Percentiles rank a stretch among this genome's conserved stretches.
phyloP scores from a whole-genome alignment of 2,329 filamentous ascomycete genomes.

The Tympanopsis confertula region DNA sequence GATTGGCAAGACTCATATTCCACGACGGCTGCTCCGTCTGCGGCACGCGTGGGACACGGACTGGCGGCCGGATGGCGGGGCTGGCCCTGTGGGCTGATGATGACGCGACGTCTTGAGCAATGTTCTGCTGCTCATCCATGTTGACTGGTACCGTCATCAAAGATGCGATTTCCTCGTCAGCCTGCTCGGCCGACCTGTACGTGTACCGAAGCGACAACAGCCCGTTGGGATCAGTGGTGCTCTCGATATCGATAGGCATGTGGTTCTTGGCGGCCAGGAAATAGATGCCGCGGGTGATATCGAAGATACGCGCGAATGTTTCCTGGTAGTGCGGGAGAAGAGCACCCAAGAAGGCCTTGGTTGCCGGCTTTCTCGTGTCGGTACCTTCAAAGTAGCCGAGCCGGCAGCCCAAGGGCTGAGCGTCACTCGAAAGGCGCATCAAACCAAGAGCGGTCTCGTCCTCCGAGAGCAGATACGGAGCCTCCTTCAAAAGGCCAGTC shows the following conservation, averaged over 20 bases:
- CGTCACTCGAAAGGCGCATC: neutral
- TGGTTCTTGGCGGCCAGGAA: neutral
- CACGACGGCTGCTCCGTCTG: too few relatives aligned
- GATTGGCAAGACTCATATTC: too few relatives aligned
- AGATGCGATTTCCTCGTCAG: too few relatives aligned
- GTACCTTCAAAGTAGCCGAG: neutral
- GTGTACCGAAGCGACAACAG: neutral
- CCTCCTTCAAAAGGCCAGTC: neutral
- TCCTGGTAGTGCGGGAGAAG: neutral
- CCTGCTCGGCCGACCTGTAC: neutral
- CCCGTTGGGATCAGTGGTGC: neutral
- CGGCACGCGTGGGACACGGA: too few relatives aligned
- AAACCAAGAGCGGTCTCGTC: neutral
- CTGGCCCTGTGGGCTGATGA: too few relatives aligned
- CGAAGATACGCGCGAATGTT: neutral
- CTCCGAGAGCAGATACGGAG: neutral
- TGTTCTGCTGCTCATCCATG: too few relatives aligned
- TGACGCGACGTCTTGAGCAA: too few relatives aligned
- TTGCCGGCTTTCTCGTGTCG: neutral
- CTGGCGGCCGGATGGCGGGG: too few relatives aligned
- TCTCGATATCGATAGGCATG: neutral
- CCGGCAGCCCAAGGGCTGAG: neutral
- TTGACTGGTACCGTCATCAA: too few relatives aligned
- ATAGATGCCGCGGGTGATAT: neutral
- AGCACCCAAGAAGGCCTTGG: neutral